Base-by-base conservation (phyloP, 2,329 filamentous ascomycete species). In the Didymella arachidicola region DNA sequence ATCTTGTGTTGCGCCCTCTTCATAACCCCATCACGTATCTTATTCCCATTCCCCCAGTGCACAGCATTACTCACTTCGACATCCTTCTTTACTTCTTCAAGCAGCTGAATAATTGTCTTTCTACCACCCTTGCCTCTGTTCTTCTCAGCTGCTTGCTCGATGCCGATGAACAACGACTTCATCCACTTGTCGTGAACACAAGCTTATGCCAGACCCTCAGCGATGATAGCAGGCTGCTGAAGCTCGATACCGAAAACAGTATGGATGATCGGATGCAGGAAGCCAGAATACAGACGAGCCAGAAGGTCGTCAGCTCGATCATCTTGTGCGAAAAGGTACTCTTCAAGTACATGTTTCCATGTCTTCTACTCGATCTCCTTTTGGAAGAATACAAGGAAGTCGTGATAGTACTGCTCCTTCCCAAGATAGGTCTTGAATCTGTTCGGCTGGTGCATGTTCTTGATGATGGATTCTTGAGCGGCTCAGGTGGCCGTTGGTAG, bases 211-310 rank as follows among this genome's bases (percentile, higher is more conserved):
- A 97, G 84, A 1, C 81, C 92, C 77, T 94, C 86, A 6, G 92
- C 91, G 27, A 97, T 83, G 59, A 96, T 87, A 36, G 90, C 90
- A 2, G 91, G 91, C 71, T 96, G 92, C 10, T 84, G 75, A 79
- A 92, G 96, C 72, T 96, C 92, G 34, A 97, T 73, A 4, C 90
- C 93, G 71, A 92, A 96, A 47, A 92, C 90, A 19, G 96, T 83
- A 72, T 96, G 92, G 62, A 97, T 93, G 16, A 95, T 79, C 2
- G 92, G 92, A 70, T 96, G 92, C 2, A 93, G 67, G 62, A 94
- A 84, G 0, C 90, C 87, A 16, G 83, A 84, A 70, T 86, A 92
- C 69, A 94, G 79, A 18, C 92, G 83, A 2, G 82, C 80, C 2
- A 93, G 78, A 81, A 97, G 80, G 61, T 88, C 87, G 38, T 93